Evolutionary conservation across 768 basidiomycete species (phyloP).

Genomic region (Ramaria sp.): DNA sequence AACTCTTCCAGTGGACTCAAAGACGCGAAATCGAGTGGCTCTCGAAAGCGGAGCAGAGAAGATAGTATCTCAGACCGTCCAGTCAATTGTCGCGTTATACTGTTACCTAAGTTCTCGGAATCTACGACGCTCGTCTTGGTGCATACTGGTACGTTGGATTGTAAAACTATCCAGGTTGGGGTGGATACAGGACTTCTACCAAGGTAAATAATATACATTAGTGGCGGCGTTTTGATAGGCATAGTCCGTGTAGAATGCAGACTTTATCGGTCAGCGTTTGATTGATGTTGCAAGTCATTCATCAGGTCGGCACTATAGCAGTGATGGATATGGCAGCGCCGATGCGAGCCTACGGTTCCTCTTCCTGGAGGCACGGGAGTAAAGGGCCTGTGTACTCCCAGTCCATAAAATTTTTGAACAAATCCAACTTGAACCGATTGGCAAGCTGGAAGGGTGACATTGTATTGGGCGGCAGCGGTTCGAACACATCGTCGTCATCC

Average conservation of each 20-base stretch:
- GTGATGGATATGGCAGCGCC: no score
- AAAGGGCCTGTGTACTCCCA: no score
- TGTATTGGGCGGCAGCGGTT: neutral
- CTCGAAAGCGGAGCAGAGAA: slow-evolving; percentile 20
- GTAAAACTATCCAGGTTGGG: slow-evolving; percentile 48
- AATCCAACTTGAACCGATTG: neutral
- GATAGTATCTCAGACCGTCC: slow-evolving; percentile 17
- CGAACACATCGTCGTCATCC: neutral
- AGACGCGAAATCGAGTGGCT: slow-evolving; percentile 2
- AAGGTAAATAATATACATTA: neutral
- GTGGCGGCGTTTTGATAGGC: neutral
- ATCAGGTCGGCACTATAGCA: no score
- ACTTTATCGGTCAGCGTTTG: no score
- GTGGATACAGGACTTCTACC: neutral
- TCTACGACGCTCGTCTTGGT: slow-evolving; percentile 73
- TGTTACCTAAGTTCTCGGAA: slow-evolving; percentile 72
- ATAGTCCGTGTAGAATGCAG: no score
- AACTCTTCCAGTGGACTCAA: neutral
- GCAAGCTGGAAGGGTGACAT: neutral
- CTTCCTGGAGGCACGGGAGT: no score
- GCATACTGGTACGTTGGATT: slow-evolving; percentile 66
- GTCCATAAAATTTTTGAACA: neutral
- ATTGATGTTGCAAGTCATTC: no score
- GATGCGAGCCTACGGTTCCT: no score
- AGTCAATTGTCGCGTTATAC: slow-evolving; percentile 55